Evolutionary conservation across 2,329 filamentous ascomycete species (phyloP).

Genomic region (Pseudofabraea citricarpa): DNA sequence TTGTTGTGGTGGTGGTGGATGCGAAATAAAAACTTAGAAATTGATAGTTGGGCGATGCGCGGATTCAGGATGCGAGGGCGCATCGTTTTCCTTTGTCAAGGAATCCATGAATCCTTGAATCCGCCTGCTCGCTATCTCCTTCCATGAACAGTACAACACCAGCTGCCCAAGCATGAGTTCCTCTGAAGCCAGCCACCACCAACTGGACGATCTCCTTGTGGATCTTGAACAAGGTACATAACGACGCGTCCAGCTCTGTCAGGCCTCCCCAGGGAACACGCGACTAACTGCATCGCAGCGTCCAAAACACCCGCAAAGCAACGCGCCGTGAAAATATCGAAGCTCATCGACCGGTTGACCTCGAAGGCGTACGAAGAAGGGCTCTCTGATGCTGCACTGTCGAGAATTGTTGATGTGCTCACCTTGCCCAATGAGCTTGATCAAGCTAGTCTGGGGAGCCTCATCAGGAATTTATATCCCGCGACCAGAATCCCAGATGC

Average conservation of each 20-base stretch:
- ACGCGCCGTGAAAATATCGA: conserved; percentile 56
- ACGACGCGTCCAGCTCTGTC: conserved; percentile 13
- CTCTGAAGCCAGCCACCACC: too few relatives aligned
- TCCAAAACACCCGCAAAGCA: conserved; percentile 61
- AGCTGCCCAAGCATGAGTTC: too few relatives aligned
- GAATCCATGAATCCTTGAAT: too few relatives aligned
- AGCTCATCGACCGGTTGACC: conserved; percentile 57
- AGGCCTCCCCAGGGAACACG: not conserved
- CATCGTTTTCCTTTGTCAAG: too few relatives aligned
- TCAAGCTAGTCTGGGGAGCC: conserved; percentile 64
- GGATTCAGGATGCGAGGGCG: too few relatives aligned
- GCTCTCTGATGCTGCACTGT: conserved; percentile 54
- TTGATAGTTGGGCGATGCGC: too few relatives aligned
- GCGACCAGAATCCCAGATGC: conserved; percentile 55
- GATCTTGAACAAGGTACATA: conserved; percentile 22
- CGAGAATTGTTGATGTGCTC: conserved; percentile 60
- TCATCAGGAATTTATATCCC: conserved; percentile 75
- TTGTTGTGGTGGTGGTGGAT: too few relatives aligned
- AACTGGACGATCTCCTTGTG: too few relatives aligned
- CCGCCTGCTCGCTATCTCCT: too few relatives aligned
- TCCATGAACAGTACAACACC: too few relatives aligned
- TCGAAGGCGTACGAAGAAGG: conserved; percentile 64
- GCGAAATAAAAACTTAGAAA: too few relatives aligned
- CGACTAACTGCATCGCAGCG: conserved; percentile 33
- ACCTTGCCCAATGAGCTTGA: conserved; percentile 66